Percentiles rank a stretch among this genome's conserved stretches.
These are phyloP conservation scores for Quercus glauca DNA, from an alignment of 306 rosid genomes.

Conservation along the genomic window DNA sequence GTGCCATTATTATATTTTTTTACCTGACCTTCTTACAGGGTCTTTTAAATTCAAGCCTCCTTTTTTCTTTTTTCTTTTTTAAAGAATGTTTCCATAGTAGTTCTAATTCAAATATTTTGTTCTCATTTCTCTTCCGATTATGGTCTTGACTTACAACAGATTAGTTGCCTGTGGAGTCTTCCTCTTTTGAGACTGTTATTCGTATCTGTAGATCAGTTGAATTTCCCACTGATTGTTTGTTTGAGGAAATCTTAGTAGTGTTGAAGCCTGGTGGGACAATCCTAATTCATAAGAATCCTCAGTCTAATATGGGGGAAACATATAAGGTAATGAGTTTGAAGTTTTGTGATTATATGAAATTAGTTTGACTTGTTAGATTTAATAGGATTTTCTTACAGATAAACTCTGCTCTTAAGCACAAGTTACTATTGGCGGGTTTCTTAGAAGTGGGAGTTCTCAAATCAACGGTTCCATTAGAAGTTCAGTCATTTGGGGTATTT, in stretches of 20 bases:
- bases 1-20: background rate
- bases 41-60: background rate
- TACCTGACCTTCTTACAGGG: background rate
- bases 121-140: background rate
- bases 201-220: slow-evolving; percentile 48
- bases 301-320: slow-evolving; percentile 34
- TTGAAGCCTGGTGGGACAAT: slow-evolving; percentile 62
- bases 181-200: slow-evolving; percentile 55
- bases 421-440: slow-evolving; percentile 75
- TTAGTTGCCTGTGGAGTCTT: slow-evolving; percentile 62
- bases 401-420: slow-evolving; percentile 46
- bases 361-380: slow-evolving; percentile 36
- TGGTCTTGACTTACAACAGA: slow-evolving; percentile 35
- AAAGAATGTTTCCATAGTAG: background rate
- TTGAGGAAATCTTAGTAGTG: slow-evolving; percentile 66
- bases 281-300: slow-evolving; percentile 45
- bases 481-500: slow-evolving; percentile 44
- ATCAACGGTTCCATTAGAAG: slow-evolving; percentile 26
- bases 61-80: background rate
- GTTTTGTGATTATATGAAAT: slow-evolving; percentile 4
- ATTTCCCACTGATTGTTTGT: slow-evolving; percentile 47
- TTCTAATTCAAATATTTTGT: slow-evolving; percentile 11
- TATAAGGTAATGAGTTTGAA: slow-evolving; percentile 46
- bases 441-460: slow-evolving; percentile 52
- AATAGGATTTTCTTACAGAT: slow-evolving; percentile 39